Conservation (phyloP, 495 filamentous ascomycete genomes). For the Penicillium cinerascens region DNA sequence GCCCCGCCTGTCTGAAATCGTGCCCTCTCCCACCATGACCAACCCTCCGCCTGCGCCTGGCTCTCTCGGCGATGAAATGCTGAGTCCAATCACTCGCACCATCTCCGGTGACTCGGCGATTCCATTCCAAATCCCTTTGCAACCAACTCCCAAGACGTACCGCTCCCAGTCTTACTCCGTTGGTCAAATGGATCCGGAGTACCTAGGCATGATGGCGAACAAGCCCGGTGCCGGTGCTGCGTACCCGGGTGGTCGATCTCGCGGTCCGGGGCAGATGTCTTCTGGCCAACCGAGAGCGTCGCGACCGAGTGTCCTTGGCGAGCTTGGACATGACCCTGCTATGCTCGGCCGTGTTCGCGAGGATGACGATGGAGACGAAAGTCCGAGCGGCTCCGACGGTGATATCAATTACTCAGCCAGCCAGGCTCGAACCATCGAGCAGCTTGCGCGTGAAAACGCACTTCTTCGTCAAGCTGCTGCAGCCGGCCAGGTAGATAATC, state of each 20-base stretch:
- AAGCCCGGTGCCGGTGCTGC: slow-evolving; percentile 35
- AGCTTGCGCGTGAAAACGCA: slow-evolving; percentile 69
- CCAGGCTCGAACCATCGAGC: slow-evolving; percentile 67
- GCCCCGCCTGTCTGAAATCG: slow-evolving; percentile 66
- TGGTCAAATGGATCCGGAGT: slow-evolving; percentile 79
- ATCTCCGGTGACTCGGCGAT: slow-evolving; percentile 59
- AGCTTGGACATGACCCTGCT: slow-evolving; percentile 66
- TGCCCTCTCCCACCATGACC: slow-evolving; percentile 72
- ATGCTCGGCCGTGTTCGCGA: slow-evolving; percentile 76
- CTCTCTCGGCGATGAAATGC: slow-evolving; percentile 45
- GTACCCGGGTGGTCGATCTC: slow-evolving; percentile 38
- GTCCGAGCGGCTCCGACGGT: slow-evolving; percentile 61
- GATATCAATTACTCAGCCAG: slow-evolving; percentile 53
- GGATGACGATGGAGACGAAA: slow-evolving; percentile 79
- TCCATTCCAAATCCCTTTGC: slow-evolving; percentile 85
- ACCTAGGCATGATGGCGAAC: slow-evolving; percentile 38
- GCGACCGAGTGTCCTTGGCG: slow-evolving; percentile 79
- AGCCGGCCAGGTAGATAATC: slow-evolving; percentile 56
- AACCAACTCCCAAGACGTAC: slow-evolving; percentile 88
- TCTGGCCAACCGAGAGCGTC: slow-evolving; percentile 78
- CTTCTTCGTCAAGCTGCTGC: slow-evolving; percentile 60
- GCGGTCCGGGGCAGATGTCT: slow-evolving; percentile 56
- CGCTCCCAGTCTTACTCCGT: slow-evolving; percentile 97
- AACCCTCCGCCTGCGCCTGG: slow-evolving; percentile 47
- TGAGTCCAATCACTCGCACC: slow-evolving; percentile 53